These are phyloP conservation scores for Yamadazyma diddensiae DNA, from an alignment of 1,139 yeast species.

Conservation along the genomic window DNA sequence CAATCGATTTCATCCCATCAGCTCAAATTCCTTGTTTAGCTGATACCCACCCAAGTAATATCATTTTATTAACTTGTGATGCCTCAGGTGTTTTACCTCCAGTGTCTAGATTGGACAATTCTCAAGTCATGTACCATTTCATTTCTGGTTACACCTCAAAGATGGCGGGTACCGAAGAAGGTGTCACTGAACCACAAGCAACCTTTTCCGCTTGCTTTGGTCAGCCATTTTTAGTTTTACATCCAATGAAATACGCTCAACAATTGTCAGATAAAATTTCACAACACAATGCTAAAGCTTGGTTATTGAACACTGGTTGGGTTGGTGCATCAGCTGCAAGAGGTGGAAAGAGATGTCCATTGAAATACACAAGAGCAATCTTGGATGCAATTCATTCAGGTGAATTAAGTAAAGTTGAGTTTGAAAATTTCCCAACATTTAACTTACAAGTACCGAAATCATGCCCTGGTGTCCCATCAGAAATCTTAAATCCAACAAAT, in stretches of 20 bases:
- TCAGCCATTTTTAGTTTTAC: slow-evolving; percentile 97
- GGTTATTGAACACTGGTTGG: slow-evolving; percentile 99
- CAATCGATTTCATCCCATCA: slow-evolving; percentile 94
- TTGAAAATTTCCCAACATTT: slow-evolving; percentile 82
- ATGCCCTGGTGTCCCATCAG: slow-evolving; percentile 80
- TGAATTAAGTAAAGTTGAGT: slow-evolving; percentile 73
- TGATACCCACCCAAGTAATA: slow-evolving; percentile 87
- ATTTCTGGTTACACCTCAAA: slow-evolving; percentile 98
- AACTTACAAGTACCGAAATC: slow-evolving; percentile 83
- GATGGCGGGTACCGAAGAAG: slow-evolving; percentile 99
- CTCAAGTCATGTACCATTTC: slow-evolving; percentile 98
- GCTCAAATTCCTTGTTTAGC: slow-evolving; percentile 96
- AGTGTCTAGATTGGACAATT: slow-evolving; percentile 87
- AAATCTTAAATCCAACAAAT: slow-evolving; percentile 81
- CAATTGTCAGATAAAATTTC: slow-evolving; percentile 94
- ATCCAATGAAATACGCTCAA: slow-evolving; percentile 97
- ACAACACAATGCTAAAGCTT: slow-evolving; percentile 86
- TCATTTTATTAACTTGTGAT: slow-evolving; percentile 91
- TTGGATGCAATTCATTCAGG: slow-evolving; percentile 95
- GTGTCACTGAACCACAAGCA: slow-evolving; percentile 97
- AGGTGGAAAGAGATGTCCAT: slow-evolving; percentile 97
- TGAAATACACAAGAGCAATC: slow-evolving; percentile 96
- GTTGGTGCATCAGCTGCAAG: slow-evolving; percentile 88
- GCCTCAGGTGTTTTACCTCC: slow-evolving; percentile 98
- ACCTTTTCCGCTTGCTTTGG: slow-evolving; percentile 99